phyloP scores from a whole-genome alignment of 192 early-diverging fungal species.

The Linnemannia exigua region DNA sequence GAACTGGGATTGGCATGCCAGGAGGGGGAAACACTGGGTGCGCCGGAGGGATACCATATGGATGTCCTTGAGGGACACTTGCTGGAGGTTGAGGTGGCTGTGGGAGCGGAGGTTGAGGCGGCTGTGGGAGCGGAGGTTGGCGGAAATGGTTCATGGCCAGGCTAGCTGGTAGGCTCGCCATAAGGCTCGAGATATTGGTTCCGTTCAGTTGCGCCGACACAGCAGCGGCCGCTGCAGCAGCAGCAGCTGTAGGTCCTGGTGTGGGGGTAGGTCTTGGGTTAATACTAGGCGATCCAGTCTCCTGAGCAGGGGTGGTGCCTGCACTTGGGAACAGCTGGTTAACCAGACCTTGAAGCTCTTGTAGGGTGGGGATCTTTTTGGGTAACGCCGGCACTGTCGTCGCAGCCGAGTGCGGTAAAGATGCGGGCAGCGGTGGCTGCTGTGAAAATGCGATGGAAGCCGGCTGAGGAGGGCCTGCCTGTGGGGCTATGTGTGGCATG shows the following conservation, averaged over 20 bases:
- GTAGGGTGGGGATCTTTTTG: slow-evolving; percentile 25
- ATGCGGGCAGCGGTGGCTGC: background rate
- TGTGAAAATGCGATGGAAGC: background rate
- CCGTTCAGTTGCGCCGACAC: slow-evolving; percentile 31
- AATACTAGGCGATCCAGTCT: background rate
- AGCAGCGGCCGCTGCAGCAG: slow-evolving; percentile 30
- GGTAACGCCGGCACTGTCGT: background rate
- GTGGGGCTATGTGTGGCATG: background rate
- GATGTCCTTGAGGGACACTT: background rate
- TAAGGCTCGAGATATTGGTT: slow-evolving; percentile 16
- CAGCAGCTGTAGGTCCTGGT: background rate
- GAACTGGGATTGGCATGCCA: slow-evolving; percentile 14
- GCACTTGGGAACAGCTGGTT: slow-evolving; percentile 40
- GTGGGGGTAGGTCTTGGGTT: background rate
- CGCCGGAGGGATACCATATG: background rate
- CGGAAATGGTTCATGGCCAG: slow-evolving; percentile 28
- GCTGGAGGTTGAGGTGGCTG: slow-evolving; percentile 1
- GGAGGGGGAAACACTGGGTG: background rate
- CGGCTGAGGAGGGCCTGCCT: background rate
- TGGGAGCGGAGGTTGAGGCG: too few species aligned
- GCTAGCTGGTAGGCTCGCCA: slow-evolving; percentile 29
- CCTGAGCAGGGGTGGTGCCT: background rate
- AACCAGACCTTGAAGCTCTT: slow-evolving; percentile 46
- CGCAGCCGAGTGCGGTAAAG: background rate
- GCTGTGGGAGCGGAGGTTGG: slow-evolving; percentile 19